Conservation (phyloP, 495 filamentous ascomycete genomes). For the Penicillium lividum region DNA sequence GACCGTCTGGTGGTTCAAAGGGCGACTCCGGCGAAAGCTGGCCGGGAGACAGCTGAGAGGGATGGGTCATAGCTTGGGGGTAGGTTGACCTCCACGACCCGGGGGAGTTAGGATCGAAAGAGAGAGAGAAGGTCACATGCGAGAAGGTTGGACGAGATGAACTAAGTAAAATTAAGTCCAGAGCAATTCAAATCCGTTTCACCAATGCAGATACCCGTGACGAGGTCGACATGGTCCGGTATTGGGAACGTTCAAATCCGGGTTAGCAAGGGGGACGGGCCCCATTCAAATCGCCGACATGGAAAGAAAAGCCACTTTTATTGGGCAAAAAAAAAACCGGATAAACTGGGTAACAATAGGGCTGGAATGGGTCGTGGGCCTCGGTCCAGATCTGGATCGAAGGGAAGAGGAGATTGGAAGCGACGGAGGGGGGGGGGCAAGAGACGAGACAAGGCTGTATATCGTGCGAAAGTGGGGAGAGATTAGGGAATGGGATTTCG, state of each 20-base stretch:
- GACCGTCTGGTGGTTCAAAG: constrained; percentile 40
- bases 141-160: constrained; percentile 10
- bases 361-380: constrained; percentile 14
- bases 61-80: constrained; percentile 24
- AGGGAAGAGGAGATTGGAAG: constrained; percentile 20
- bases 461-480: constrained; percentile 8
- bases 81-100: constrained; percentile 4
- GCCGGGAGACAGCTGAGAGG: constrained; percentile 16
- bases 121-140: constrained; percentile 23
- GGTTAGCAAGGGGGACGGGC: constrained; percentile 7
- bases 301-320: background rate
- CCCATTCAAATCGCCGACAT: constrained; percentile 11
- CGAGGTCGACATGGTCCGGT: constrained; percentile 27
- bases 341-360: constrained; percentile 3
- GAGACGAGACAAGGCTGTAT: constrained; percentile 6
- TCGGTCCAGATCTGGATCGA: constrained; percentile 33
- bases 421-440: constrained; percentile 8
- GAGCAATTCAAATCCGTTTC: constrained; percentile 13
- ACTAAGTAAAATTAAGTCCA: background rate
- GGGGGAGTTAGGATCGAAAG: constrained; percentile 6
- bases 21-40: constrained; percentile 28
- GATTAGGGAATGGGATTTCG: background rate
- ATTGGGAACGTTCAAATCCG: background rate
- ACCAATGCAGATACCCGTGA: constrained; percentile 13
- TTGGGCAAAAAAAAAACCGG: background rate